These are phyloP conservation scores for Beauveria medogensis DNA, from an alignment of 2,329 filamentous ascomycete species.

Conservation along the genomic window DNA sequence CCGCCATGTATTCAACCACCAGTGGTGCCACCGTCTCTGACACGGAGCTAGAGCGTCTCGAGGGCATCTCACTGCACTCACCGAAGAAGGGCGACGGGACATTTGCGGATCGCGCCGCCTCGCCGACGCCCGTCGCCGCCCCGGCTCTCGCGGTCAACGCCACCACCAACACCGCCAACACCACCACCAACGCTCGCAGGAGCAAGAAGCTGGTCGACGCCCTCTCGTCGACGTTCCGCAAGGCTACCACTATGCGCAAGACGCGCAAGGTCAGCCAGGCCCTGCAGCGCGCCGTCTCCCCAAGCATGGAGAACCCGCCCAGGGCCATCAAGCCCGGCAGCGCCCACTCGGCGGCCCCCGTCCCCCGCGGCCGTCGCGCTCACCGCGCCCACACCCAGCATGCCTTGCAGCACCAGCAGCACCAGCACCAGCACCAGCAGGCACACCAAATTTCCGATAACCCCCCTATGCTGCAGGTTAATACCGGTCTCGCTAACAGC, in stretches of 20 bases:
- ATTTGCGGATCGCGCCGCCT: conserved; percentile 13
- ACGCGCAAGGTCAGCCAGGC: conserved; percentile 18
- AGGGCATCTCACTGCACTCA: conserved; percentile 38
- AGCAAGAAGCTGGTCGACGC: conserved; percentile 34
- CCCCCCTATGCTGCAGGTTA: conserved; percentile 17
- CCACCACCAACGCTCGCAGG: conserved; percentile 21
- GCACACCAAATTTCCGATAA: conserved; percentile 12
- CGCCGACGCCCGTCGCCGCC: conserved; percentile 19
- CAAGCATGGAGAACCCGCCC: conserved; percentile 25
- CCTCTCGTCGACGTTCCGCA: conserved; percentile 33
- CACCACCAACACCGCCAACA: conserved; percentile 14
- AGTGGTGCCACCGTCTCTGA: conserved; percentile 31
- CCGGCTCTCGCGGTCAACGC: neutral
- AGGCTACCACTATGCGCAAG: conserved; percentile 26
- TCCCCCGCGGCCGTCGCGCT: conserved; percentile 10
- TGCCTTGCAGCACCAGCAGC: neutral
- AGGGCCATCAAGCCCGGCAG: conserved; percentile 25
- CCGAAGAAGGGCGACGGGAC: conserved; percentile 20
- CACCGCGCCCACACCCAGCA: conserved; percentile 17
- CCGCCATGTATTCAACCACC: neutral
- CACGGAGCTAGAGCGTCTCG: conserved; percentile 37
- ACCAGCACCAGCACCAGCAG: neutral
- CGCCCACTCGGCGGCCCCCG: conserved; percentile 11
- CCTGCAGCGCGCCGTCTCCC: conserved; percentile 21
- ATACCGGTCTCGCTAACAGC: conserved; percentile 17